Base-by-base conservation (phyloP, 257 asterid species). In the Solanum corneliomulleri region DNA sequence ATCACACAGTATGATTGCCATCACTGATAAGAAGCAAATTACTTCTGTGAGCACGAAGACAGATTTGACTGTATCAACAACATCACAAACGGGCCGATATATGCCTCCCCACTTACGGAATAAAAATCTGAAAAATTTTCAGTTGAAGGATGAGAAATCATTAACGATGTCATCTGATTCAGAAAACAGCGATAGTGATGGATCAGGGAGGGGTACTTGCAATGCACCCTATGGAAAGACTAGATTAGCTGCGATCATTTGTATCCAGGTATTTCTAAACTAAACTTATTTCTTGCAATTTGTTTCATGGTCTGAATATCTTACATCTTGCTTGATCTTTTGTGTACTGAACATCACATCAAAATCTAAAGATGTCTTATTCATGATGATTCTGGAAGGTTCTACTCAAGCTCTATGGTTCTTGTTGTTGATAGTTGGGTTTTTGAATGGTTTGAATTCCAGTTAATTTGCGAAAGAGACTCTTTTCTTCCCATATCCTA, bases 51-150 rank as follows among this genome's bases (percentile, higher is more conserved):
- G 87, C 87, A 90, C 84, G 90, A 89, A 90, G 52, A 69, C 82
- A 52, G 88, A 85, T 72, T 86, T 75, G 83, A 89, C 89, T 60
- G 93, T 83, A 70, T 89, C 94, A 78, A 89, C 88, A 87, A 89
- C 91, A 94, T 88, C 95, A 44, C 87, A 88, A 82, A 83, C 88
- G 60, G 94, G 91, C 18, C 92, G 91, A 37, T 96, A 96, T 85
- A 92, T 94, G 89, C 99, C 98, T 85, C 99, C 99, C 62, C 99
- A 95, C 93, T 90, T 96, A 90, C 94, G 99, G 87, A 93, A 92
- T 85, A 92, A 92, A 80, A 88, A 75, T 60, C 77, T 86, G 82
- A 91, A 87, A 64, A 90, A 29, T 88, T 88, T 88, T 89, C 90
- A 86, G 87, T 83, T 47, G 70, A 89, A 88, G 83, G 91, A 91